Conservation (phyloP, 805 yeast genomes). For the Candida succiphila region DNA sequence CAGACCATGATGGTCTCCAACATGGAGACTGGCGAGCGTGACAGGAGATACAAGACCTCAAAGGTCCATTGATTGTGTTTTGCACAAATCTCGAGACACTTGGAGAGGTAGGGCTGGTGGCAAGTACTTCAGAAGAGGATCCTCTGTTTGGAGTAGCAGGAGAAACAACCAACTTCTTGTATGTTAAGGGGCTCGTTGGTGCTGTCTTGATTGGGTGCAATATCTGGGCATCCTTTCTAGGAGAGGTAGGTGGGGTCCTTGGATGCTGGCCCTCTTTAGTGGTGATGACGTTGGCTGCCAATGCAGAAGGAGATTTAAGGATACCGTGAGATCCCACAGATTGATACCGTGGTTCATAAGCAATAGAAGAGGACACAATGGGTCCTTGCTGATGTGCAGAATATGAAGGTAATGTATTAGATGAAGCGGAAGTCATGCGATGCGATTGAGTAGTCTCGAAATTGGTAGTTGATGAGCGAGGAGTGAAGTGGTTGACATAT, state of each 20-base stretch:
- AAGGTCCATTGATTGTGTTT: constrained; percentile 1
- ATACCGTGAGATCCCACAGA: too few relatives aligned
- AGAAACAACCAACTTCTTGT: neutral
- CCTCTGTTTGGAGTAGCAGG: neutral
- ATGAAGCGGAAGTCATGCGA: neutral
- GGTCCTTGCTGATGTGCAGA: neutral
- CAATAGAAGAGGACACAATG: neutral
- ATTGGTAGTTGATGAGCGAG: constrained; percentile 1
- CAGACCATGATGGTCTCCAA: constrained; percentile 97
- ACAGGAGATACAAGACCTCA: constrained; percentile 79
- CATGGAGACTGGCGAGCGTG: constrained; percentile 89
- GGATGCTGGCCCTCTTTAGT: too few relatives aligned
- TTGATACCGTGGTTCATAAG: neutral
- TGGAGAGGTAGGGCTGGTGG: constrained; percentile 9
- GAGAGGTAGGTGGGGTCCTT: neutral
- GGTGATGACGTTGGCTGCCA: neutral
- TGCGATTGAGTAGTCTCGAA: neutral
- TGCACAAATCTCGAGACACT: constrained; percentile 6
- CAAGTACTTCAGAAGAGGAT: neutral
- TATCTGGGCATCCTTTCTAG: neutral
- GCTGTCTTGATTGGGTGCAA: neutral
- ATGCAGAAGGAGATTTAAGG: too few relatives aligned
- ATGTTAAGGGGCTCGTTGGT: neutral
- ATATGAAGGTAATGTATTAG: constrained; percentile 1
- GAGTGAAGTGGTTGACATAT: constrained; percentile 26